phyloP scores from a whole-genome alignment of 805 yeast genomes.

The Cyberlindnera subsufficiens region DNA sequence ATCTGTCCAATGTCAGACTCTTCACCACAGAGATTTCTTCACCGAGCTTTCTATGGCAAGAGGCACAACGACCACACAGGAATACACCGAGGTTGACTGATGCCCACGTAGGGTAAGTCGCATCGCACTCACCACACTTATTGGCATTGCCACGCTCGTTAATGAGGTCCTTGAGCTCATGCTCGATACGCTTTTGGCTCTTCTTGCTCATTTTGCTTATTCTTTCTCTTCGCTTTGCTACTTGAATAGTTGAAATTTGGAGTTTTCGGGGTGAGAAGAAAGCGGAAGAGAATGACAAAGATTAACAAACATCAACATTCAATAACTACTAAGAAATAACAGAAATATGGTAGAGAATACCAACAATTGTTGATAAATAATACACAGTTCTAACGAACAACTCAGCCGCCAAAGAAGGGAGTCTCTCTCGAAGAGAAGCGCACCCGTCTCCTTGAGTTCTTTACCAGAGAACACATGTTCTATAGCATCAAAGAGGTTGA shows the following conservation, averaged over 20 bases:
- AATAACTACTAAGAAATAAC: not conserved
- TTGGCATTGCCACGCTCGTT: slow-evolving; percentile 55
- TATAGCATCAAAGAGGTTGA: slow-evolving; percentile 49
- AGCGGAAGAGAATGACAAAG: no score
- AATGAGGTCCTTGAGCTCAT: slow-evolving; percentile 52
- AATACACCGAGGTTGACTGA: slow-evolving; percentile 51
- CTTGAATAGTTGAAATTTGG: not conserved
- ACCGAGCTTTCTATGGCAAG: slow-evolving; percentile 65
- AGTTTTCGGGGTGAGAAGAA: not conserved
- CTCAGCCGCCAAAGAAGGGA: slow-evolving; percentile 23
- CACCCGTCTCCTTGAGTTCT: slow-evolving; percentile 30
- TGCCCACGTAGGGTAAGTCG: slow-evolving; percentile 48
- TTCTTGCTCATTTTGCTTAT: slow-evolving; percentile 6
- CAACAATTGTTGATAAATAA: not conserved
- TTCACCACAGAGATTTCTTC: slow-evolving; percentile 58
- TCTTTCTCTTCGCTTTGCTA: not conserved
- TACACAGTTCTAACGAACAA: not conserved
- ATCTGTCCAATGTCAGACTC: slow-evolving; percentile 65
- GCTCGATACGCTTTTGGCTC: slow-evolving; percentile 39
- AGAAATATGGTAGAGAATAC: not conserved
- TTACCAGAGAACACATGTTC: slow-evolving; percentile 33
- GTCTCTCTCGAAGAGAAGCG: slow-evolving; percentile 36
- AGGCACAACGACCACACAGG: slow-evolving; percentile 81
- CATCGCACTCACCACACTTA: slow-evolving; percentile 75
- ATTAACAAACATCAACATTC: not conserved